Conservation (phyloP, 352 stramenopile genomes). For the Phytophthora sp. region DNA sequence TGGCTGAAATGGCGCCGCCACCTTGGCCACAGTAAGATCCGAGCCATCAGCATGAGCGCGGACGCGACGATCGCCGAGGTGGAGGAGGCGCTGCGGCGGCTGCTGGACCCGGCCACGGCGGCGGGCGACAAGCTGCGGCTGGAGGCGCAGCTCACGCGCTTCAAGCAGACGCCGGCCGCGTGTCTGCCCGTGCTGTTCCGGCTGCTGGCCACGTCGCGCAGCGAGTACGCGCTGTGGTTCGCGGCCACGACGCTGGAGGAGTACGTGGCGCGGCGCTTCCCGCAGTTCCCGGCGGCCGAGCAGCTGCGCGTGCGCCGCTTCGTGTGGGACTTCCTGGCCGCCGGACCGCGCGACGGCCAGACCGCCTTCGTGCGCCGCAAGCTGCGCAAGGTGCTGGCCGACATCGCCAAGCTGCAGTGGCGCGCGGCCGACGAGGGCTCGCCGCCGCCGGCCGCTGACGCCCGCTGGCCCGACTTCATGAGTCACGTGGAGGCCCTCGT, state of each 20-base stretch:
- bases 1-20: too few species aligned
- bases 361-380: constrained; percentile 71
- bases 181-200: constrained; percentile 76
- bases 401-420: constrained; percentile 75
- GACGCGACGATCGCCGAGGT: constrained; percentile 62
- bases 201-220: constrained; percentile 61
- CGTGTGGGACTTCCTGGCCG: constrained; percentile 65
- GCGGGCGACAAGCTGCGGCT: constrained; percentile 52
- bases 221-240: constrained; percentile 85
- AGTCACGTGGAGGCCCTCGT: constrained; percentile 67
- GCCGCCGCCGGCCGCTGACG: not conserved
- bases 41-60: constrained; percentile 21
- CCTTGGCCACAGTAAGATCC: too few species aligned
- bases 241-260: constrained; percentile 73
- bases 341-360: constrained; percentile 20
- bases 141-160: constrained; percentile 63
- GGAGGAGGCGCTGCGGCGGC: constrained; percentile 55
- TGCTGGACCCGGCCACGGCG: constrained; percentile 68
- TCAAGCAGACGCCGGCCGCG: constrained; percentile 55
- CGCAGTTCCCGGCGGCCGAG: constrained; percentile 46
- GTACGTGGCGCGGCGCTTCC: constrained; percentile 72
- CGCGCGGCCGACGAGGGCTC: constrained; percentile 4
- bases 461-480: constrained; percentile 67
- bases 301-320: constrained; percentile 62
- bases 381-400: constrained; percentile 72